Evolutionary conservation across 2,329 filamentous ascomycete genomes (phyloP), one percentile per base, ranked within the genome.

Genomic region (Bimuria novae-zelandiae): DNA sequence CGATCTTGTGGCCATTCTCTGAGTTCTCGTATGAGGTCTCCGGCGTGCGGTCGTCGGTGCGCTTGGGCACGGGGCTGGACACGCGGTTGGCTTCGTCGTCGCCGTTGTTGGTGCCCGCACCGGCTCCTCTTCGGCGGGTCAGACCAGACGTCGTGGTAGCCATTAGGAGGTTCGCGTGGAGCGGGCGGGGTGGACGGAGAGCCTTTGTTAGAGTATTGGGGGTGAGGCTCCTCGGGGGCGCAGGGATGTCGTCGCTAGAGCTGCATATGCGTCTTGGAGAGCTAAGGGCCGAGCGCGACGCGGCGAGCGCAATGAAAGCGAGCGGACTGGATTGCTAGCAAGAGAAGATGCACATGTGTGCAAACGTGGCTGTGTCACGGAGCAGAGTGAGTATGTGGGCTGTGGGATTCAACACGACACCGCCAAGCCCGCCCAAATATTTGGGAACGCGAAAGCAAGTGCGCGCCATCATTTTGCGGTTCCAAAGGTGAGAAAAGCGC

Each of bases 1-100:
- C 94, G 76, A 99, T 97, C 82, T 95, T 96, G 83, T 97, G 94
- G 63, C 94, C 94, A 79, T 97, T 97, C 77, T 96, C 93, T 75
- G 89, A 78, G 68, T 75, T 92, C 78, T 92, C 89, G 80, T 96
- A 97, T 69, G 89, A 93, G 56, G 94, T 97, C 78, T 87, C 85
- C 50, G 84, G 84, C 17, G 77, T 75, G 59, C 81, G 77, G 65
- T 80, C 80, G 56, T 79, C 84, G 80, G 79, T 85, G 78, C 79
- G 85, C 81, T 77, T 76, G 57, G 86, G 84, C 52, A 80, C 80
- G 33, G 87, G 86, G 44, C 86, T 88, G 67, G 82, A 80, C 63
- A 89, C 86, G 69, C 87, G 82, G 77, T 82, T 85, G 67, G 81
- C 78, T 64, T 86, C 82, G 64, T 84, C 81, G 61, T 86, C 82